phyloP scores from a whole-genome alignment of 768 basidiomycete genomes.

The Zangia roseola region DNA sequence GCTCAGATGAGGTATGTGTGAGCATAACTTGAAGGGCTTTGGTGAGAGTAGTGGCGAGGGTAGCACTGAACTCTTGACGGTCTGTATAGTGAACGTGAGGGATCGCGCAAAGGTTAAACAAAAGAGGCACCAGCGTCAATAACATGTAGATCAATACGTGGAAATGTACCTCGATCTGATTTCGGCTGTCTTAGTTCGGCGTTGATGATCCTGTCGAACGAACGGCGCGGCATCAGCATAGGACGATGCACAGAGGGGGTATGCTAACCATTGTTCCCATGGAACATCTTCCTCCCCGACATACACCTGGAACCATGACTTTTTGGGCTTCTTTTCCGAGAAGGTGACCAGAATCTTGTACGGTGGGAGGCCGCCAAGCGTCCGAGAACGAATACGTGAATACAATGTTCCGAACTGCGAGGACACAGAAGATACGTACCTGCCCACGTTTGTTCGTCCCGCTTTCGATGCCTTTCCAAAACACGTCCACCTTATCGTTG shows the following conservation, averaged over 20 bases:
- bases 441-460: constrained; percentile 64
- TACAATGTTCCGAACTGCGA: not conserved
- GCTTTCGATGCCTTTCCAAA: constrained; percentile 76
- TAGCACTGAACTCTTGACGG: constrained; percentile 51
- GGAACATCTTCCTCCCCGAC: constrained; percentile 78
- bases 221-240: not conserved
- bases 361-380: too few relatives aligned
- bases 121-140: not conserved
- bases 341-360: constrained; percentile 66
- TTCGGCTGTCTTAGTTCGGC: constrained; percentile 76
- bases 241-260: not conserved
- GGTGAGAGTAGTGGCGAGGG: constrained; percentile 59
- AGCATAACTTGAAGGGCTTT: constrained; percentile 71
- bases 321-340: constrained; percentile 74
- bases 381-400: constrained; percentile 19
- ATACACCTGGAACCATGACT: constrained; percentile 74
- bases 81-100: constrained; percentile 27
- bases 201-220: constrained; percentile 63
- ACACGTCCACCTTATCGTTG: constrained; percentile 71
- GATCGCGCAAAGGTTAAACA: too few relatives aligned
- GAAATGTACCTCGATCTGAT: constrained; percentile 53
- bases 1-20: constrained; percentile 74
- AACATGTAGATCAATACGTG: not conserved
- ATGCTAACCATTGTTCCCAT: constrained; percentile 79
- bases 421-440: constrained; percentile 36